A percentile compares a stretch with the other conserved stretches of the same genome.
phyloP scores from a whole-genome alignment of 2,329 filamentous ascomycete genomes.

The Pezicula neosporulosa region DNA sequence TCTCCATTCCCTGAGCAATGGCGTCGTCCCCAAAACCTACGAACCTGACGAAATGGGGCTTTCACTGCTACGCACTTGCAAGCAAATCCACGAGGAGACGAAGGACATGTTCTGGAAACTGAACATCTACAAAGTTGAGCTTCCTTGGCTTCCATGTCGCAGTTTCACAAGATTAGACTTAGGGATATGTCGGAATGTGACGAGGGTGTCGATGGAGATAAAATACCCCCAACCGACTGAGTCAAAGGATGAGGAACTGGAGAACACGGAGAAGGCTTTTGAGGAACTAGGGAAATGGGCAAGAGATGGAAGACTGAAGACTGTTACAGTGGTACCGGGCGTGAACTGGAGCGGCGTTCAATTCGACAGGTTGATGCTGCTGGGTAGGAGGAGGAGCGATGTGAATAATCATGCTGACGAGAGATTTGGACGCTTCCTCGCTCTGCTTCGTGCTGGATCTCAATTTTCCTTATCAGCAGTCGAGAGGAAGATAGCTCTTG shows the following conservation, averaged over 20 bases:
- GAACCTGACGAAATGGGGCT: not conserved
- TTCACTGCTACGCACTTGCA: not conserved
- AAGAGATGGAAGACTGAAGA: no score
- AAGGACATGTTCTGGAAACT: not conserved
- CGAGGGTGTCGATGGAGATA: not conserved
- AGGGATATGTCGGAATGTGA: not conserved
- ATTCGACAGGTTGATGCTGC: no score
- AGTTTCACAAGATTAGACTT: not conserved
- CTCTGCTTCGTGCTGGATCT: not conserved
- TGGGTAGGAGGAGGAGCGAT: no score
- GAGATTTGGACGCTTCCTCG: not conserved
- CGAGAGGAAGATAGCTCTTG: not conserved
- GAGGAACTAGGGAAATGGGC: no score
- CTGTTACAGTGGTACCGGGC: no score
- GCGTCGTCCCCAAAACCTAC: not conserved
- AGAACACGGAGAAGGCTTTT: no score
- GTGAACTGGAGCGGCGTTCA: no score
- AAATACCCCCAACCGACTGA: not conserved
- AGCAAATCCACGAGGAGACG: not conserved
- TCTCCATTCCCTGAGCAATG: no score
- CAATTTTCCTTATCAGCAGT: not conserved
- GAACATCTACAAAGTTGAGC: not conserved
- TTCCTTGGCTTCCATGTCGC: not conserved
- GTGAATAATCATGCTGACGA: no score
- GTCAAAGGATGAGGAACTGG: no score